Evolutionary conservation across 176 grass and related monocot genomes (phyloP), one percentile per base, ranked within the genome.

Genomic region (Dendrocalamus sinicus): DNA sequence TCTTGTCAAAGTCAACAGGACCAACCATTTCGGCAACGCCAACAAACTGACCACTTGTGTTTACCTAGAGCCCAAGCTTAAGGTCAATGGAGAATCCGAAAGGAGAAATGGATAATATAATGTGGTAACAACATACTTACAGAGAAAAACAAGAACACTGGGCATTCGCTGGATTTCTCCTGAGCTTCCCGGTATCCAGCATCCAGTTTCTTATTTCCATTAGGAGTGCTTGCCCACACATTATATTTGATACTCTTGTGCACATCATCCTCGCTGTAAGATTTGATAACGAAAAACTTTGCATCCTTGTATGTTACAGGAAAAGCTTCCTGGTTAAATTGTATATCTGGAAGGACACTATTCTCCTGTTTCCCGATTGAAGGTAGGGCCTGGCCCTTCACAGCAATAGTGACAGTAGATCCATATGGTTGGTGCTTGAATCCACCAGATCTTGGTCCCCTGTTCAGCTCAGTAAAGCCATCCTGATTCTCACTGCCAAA

Each of bases 161-260:
- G 91, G 62, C 91, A 98, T 77, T 83, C 87, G 70, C n/a, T 85
- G 59, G 73, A 51, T 87, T 92, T 98, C 77, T 90, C 95, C 72
- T 92, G 91, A 55, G 95, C 89, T 76, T 98, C 93, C 63, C 52
- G 88, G 62, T 90, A 95, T 62, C 88, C 95, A 85, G 88, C 88
- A 95, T 98, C 92, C 66, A 98, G 73, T 73, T 98, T 98, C 95
- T 95, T 98, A 88, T 95, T 98, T 77, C 95, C 95, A 81, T 98
- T 98, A 68, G 93, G 95, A 45, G 95, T 98, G 84, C 95, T 98
- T 55, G 95, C 88, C 95, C 95, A 95, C 7, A 93, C 93, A 80
- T 93, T 90, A 61, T 98, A 95, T 87, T 98, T 95, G 67, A 98
- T 93, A 81, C 95, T 98, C 83, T 95, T 98, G 83, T 98, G 95